Evolutionary conservation across 78 protist genomes (phyloP).

Genomic region (Polysphondylium violaceum): DNA sequence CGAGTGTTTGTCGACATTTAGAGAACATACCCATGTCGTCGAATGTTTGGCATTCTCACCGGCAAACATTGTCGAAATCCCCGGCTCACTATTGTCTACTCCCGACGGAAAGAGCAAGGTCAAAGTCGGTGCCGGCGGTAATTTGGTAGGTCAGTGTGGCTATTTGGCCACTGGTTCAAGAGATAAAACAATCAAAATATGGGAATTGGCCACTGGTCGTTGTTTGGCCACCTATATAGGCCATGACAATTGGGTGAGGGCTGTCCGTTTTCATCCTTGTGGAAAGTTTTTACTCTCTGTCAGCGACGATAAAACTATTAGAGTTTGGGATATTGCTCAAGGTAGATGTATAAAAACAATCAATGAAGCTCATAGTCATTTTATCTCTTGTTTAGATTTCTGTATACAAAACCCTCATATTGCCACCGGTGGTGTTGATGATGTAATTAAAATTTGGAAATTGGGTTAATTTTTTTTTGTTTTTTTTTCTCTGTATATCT

Average conservation of each 20-base stretch:
- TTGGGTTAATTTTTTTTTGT: conserved; percentile 39
- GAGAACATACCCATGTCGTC: conserved; percentile 90
- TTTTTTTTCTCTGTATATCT: no score
- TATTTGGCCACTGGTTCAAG: conserved; percentile 89
- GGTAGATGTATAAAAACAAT: conserved; percentile 86
- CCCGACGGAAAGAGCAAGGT: conserved; percentile 67
- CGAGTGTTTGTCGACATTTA: conserved; percentile 66
- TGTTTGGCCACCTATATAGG: conserved; percentile 84
- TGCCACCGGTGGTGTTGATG: conserved; percentile 84
- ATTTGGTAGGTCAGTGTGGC: conserved; percentile 57
- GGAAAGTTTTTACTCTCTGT: conserved; percentile 77
- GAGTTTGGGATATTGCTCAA: conserved; percentile 87
- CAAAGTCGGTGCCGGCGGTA: conserved; percentile 72
- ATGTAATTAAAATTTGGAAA: conserved; percentile 80
- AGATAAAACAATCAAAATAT: conserved; percentile 88
- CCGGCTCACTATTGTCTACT: conserved; percentile 42
- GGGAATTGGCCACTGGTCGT: conserved; percentile 88
- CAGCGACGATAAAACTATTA: conserved; percentile 83
- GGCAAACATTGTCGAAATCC: conserved; percentile 54
- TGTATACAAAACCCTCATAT: conserved; percentile 70
- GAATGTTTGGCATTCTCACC: conserved; percentile 90
- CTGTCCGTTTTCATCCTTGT: conserved; percentile 78
- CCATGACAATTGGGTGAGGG: conserved; percentile 80
- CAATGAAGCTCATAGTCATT: conserved; percentile 83
- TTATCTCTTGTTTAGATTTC: conserved; percentile 82